These are phyloP conservation scores for Russula compacta DNA, from an alignment of 768 basidiomycete genomes.

Conservation along the genomic window DNA sequence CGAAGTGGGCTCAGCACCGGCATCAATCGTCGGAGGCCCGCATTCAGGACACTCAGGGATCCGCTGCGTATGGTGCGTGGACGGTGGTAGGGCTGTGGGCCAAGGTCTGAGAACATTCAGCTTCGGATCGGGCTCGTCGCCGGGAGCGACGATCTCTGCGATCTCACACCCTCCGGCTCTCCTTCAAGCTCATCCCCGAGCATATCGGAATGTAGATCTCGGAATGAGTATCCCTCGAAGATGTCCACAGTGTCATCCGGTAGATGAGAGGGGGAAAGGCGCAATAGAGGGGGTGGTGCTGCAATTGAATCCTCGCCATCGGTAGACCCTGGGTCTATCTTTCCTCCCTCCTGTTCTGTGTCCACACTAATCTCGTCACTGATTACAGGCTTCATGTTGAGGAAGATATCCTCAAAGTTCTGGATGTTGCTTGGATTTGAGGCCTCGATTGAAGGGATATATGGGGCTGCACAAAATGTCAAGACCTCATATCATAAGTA, in stretches of 20 bases:
- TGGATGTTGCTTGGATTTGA: slow-evolving; percentile 90
- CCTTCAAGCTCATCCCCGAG: slow-evolving; percentile 43
- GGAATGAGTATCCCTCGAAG: slow-evolving; percentile 91
- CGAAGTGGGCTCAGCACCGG: not conserved
- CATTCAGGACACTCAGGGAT: not conserved
- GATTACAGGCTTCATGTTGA: slow-evolving; percentile 89
- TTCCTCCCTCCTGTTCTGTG: slow-evolving; percentile 56
- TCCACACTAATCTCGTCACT: slow-evolving; percentile 63
- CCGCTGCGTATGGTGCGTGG: not conserved
- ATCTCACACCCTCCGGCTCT: slow-evolving; percentile 27
- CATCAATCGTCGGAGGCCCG: not conserved
- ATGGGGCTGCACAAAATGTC: slow-evolving; percentile 51
- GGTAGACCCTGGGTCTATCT: slow-evolving; percentile 58
- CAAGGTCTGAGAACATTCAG: slow-evolving; percentile 53
- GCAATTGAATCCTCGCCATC: slow-evolving; percentile 68
- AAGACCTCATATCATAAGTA: slow-evolving; percentile 4
- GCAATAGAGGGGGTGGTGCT: slow-evolving; percentile 68
- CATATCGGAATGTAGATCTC: slow-evolving; percentile 71
- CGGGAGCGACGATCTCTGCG: slow-evolving; percentile 22
- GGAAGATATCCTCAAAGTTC: slow-evolving; percentile 95
- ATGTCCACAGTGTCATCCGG: slow-evolving; percentile 58
- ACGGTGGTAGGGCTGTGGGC: slow-evolving; percentile 22
- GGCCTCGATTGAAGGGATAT: slow-evolving; percentile 86
- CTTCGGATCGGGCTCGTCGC: slow-evolving; percentile 45
- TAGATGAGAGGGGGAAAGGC: slow-evolving; percentile 58